A percentile compares a stretch with the other conserved stretches of the same genome.
Conservation (phyloP, 2,329 filamentous ascomycete species). For the Tothia fuscella region DNA sequence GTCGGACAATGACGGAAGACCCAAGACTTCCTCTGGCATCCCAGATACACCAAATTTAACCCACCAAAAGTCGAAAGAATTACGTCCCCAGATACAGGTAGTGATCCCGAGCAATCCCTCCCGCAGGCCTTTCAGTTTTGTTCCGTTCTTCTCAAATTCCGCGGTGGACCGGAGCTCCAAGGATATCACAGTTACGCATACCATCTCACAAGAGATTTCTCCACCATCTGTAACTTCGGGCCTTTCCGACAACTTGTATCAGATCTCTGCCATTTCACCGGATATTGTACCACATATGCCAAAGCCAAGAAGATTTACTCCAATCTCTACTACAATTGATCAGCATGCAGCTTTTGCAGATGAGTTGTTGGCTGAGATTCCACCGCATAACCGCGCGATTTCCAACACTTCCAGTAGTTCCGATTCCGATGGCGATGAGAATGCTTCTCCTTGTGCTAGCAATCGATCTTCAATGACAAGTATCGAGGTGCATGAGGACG, state of each 20-base stretch:
- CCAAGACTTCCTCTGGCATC: background rate
- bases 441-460: background rate
- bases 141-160: conserved; percentile 13
- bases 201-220: conserved; percentile 15
- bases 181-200: conserved; percentile 6
- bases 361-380: background rate
- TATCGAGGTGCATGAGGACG: conserved; percentile 6
- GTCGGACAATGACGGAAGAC: conserved; percentile 9
- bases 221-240: conserved; percentile 9
- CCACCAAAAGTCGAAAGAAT: background rate
- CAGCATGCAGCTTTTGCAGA: background rate
- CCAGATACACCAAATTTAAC: background rate
- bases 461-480: conserved; percentile 10
- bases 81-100: conserved; percentile 20
- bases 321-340: background rate
- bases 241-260: conserved; percentile 4
- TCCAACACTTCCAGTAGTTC: conserved; percentile 4
- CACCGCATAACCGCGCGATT: conserved; percentile 2
- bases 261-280: conserved; percentile 4
- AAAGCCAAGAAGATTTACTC: background rate
- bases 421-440: conserved; percentile 7
- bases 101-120: conserved; percentile 23
- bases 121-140: conserved; percentile 17
- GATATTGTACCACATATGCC: background rate
- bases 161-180: conserved; percentile 11